Base-by-base conservation (phyloP, 768 basidiomycete genomes). In the Candolleomyces eurysporus region DNA sequence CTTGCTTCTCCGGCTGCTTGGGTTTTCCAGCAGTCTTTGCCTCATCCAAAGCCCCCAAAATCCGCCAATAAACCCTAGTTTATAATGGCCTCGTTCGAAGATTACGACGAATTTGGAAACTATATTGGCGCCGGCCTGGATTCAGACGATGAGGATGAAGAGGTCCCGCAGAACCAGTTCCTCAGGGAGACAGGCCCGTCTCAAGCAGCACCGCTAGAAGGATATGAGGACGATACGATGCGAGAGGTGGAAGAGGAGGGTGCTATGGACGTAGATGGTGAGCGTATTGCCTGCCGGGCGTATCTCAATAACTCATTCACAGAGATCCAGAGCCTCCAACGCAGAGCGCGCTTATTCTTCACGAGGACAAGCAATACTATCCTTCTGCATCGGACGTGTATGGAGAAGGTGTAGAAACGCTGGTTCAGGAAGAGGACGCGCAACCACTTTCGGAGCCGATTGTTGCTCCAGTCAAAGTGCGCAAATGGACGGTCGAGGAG, bases 361-460 rank as follows among this genome's bases (percentile, higher is more conserved):
- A 98, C 68, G 97, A 98, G 72, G 92, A 99, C 77, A 99, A 99
- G 75, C 92, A 94, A 73, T 98, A 99, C 74, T 99, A 99, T 72
- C 92, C 94, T 14, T 90, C 91, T 14, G 96, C 97, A 1, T 81
- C 80, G 59, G 94, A 98, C 17, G 86, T 96, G 1, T 99, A 99
- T 73, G 97, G 97, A 2, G 80, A 85, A 43, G 97, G 88, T 61
- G 97, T 99, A 32, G 96, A 98, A 76, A 91, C 97, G 0, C 76
- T 98, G 66, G 97, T 99, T 2, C 97, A 98, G 71, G 97, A 99
- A 74, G 97, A 99, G 76, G 97, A 99, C 71, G 87, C 92, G 3
- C 97, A 99, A 72, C 94, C 94, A 14, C 82, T 99, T 19, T 84
- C 93, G 2, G 94, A 98, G 69, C 97, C 97, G 19, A 96, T 99